Conservation (phyloP, 441 rosid genomes). For the Oxalis stricta region DNA sequence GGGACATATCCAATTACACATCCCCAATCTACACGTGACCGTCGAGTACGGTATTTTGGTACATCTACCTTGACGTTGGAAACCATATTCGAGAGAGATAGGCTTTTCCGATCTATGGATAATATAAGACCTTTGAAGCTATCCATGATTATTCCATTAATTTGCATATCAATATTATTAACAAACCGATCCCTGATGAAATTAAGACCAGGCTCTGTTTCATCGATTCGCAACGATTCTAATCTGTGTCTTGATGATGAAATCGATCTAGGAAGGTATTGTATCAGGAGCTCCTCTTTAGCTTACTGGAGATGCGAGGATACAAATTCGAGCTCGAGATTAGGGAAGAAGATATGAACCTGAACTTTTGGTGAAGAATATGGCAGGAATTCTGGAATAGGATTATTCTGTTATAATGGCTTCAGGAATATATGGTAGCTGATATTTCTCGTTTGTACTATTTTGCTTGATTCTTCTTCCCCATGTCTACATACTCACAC, state of each 20-base stretch:
- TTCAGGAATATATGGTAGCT: not conserved
- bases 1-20: not conserved
- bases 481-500: not conserved
- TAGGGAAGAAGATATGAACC: not conserved
- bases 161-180: no score
- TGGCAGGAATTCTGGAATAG: not conserved
- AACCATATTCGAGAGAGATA: not conserved
- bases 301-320: not conserved
- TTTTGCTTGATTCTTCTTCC: not conserved
- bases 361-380: not conserved
- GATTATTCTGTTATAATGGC: not conserved
- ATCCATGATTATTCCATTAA: not conserved
- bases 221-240: not conserved
- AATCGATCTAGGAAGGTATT: not conserved
- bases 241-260: not conserved
- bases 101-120: not conserved
- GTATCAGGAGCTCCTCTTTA: not conserved
- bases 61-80: not conserved
- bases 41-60: not conserved
- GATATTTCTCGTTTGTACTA: not conserved
- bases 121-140: constrained; percentile 4
- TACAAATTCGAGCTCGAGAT: not conserved
- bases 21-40: not conserved
- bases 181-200: not conserved
- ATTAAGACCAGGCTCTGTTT: not conserved